A percentile compares a stretch with the other conserved stretches of the same genome.
Conservation (phyloP, 768 basidiomycete genomes). For the Mycena capillaripes region DNA sequence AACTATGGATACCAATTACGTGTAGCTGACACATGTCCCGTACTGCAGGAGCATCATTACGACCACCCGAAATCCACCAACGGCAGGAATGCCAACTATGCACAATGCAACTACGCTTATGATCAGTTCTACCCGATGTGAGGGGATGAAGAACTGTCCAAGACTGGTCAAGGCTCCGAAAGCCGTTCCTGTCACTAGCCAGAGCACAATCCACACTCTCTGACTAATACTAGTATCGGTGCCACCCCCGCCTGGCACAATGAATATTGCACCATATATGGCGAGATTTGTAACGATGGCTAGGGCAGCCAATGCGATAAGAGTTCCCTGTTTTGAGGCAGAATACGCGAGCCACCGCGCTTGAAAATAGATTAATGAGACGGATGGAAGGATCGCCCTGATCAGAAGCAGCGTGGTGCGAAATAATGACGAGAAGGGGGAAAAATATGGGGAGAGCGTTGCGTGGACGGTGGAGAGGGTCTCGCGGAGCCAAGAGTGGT, state of each 20-base stretch:
- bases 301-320: too few species aligned
- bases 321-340: too few species aligned
- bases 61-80: not conserved
- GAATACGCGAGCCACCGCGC: too few species aligned
- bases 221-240: not conserved
- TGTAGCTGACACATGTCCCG: not conserved
- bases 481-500: too few species aligned
- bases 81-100: not conserved
- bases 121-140: too few species aligned
- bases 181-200: not conserved
- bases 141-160: not conserved
- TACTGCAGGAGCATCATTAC: not conserved
- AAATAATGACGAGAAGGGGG: too few species aligned
- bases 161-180: not conserved
- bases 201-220: not conserved
- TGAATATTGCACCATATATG: not conserved
- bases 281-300: not conserved
- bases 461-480: too few species aligned
- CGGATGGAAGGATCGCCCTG: too few species aligned
- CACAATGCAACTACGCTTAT: not conserved
- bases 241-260: not conserved
- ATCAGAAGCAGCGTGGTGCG: too few species aligned
- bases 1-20: too few species aligned
- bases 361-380: too few species aligned
- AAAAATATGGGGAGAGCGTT: too few species aligned